Conservation (phyloP, 257 asterid genomes). For the Marsdenia floribunda region DNA sequence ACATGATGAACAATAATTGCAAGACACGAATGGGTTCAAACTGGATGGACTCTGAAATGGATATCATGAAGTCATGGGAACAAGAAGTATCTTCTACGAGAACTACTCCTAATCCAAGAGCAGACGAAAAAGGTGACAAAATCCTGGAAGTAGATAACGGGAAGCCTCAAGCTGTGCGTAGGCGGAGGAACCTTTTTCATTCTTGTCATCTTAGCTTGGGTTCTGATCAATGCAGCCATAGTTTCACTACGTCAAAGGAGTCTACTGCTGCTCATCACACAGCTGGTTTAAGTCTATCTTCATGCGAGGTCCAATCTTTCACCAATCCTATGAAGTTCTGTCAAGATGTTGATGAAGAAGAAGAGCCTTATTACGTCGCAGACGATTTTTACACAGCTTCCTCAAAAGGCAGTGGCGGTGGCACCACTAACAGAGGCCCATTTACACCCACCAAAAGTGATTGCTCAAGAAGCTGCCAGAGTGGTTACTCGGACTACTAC, state of each 20-base stretch:
- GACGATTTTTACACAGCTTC: constrained; percentile 44
- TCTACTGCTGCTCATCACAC: constrained; percentile 43
- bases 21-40: constrained; percentile 14
- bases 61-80: constrained; percentile 17
- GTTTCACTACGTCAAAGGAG: constrained; percentile 57
- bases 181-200: constrained; percentile 37
- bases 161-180: constrained; percentile 25
- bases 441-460: constrained; percentile 79
- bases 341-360: constrained; percentile 33
- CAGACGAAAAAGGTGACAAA: constrained; percentile 42
- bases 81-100: constrained; percentile 18
- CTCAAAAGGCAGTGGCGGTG: constrained; percentile 36
- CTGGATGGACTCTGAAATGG: constrained; percentile 10
- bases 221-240: constrained; percentile 44
- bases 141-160: constrained; percentile 56
- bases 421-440: constrained; percentile 36
- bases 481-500: constrained; percentile 49
- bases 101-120: constrained; percentile 12
- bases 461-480: constrained; percentile 54
- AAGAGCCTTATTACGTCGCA: constrained; percentile 40
- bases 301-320: constrained; percentile 49
- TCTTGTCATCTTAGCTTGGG: constrained; percentile 50
- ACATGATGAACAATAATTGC: constrained; percentile 12
- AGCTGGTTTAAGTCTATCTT: constrained; percentile 40
- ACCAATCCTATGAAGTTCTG: constrained; percentile 31